phyloP scores from a whole-genome alignment of 495 filamentous ascomycete species.

The Pseudevernia furfuracea region DNA sequence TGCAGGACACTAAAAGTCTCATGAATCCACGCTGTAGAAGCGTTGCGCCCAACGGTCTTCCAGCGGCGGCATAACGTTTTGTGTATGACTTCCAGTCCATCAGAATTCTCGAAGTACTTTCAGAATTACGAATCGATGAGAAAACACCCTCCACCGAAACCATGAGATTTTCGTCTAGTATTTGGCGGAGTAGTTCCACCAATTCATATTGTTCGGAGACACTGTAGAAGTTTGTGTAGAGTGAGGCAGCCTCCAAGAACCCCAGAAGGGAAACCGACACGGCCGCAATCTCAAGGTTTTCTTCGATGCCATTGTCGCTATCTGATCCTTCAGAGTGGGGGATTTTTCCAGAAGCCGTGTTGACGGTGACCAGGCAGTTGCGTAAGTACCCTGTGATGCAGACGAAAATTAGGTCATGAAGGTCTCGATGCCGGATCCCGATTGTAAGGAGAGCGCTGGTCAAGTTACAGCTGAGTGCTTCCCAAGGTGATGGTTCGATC shows the following conservation, averaged over 20 bases:
- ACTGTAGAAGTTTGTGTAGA: slow-evolving; percentile 71
- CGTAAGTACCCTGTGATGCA: slow-evolving; percentile 60
- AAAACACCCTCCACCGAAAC: slow-evolving; percentile 78
- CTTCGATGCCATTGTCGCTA: slow-evolving; percentile 46
- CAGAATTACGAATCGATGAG: slow-evolving; percentile 69
- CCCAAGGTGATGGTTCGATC: slow-evolving; percentile 84
- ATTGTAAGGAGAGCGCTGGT: slow-evolving; percentile 71
- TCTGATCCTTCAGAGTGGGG: slow-evolving; percentile 42
- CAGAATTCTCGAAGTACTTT: slow-evolving; percentile 40
- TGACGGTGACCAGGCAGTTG: slow-evolving; percentile 50
- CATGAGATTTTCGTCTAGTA: slow-evolving; percentile 76
- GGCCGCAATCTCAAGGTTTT: slow-evolving; percentile 59
- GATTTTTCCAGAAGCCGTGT: slow-evolving; percentile 32
- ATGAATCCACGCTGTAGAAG: slow-evolving; percentile 79
- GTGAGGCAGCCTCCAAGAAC: slow-evolving; percentile 73
- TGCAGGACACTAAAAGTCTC: slow-evolving; percentile 69
- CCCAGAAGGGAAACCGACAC: slow-evolving; percentile 76
- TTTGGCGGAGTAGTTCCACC: slow-evolving; percentile 56
- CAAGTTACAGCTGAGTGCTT: slow-evolving; percentile 70
- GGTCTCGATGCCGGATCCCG: slow-evolving; percentile 56
- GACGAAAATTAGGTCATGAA: slow-evolving; percentile 54
- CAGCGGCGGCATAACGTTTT: slow-evolving; percentile 70
- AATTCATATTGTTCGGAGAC: slow-evolving; percentile 60
- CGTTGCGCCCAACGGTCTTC: slow-evolving; percentile 85
- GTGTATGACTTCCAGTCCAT: slow-evolving; percentile 75